Evolutionary conservation across 2,329 filamentous ascomycete species (phyloP), one percentile per base, ranked within the genome.

Genomic region (Penicillium sp.): DNA sequence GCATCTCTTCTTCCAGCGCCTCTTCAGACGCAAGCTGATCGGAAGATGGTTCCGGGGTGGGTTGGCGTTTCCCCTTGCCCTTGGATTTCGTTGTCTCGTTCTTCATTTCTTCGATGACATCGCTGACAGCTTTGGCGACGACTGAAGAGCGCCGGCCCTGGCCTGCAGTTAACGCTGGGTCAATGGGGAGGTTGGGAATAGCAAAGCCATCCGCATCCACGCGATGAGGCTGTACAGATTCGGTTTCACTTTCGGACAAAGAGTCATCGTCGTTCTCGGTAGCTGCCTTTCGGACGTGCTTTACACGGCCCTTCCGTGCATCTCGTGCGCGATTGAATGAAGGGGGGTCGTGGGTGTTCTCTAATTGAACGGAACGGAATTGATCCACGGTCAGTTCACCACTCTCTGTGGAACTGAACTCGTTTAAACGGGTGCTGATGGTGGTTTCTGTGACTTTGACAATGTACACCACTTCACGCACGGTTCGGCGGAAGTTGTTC

Each of bases 391-490:
- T 94, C 73, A 97, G 82, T 47, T 85, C 84, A 60, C 91, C 91
- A 56, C 88, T 92, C 58, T 90, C 88, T 0, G 93, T 96, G 31
- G 87, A 83, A 59, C 90, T 91, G 75, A 97, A 99, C 69, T 99
- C 94, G 61, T 92, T 87, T 9, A 99, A 78, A 57, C 94, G 91
- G 70, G 93, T 90, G 67, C 92, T 89, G 56, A 99, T 91, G 7
- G 94, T 99, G 57, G 91, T 84, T 61, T 95, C 95, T 40, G 92
- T 95, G 47, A 97, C 92, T 70, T 97, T 97, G 70, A 97, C 93
- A 36, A 97, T 90, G 70, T 96, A 97, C n/a, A 97, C 93, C 8
- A 99, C 89, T 74, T 99, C 94, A 29, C 92, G 85, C 11, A 96
- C 86, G 0, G 92, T 96, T 16, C 94, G 87, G 42, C 93, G 88